Conservation (phyloP, 176 grass and related monocot genomes). For the Cenchrus purpureus region DNA sequence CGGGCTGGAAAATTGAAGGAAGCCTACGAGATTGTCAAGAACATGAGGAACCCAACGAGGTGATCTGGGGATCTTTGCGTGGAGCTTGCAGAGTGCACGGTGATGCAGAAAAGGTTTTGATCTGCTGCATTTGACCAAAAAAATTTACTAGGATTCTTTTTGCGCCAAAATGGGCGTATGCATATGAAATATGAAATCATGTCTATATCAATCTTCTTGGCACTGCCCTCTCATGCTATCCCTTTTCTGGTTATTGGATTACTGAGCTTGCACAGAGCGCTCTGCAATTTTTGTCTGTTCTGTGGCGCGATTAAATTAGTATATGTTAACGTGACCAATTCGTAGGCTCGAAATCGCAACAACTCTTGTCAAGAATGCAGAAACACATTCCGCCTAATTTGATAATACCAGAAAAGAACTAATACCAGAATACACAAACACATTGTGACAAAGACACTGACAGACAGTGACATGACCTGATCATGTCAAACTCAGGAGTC, state of each 20-base stretch:
- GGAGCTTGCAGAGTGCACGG: slow-evolving; percentile 66
- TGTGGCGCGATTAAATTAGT: background rate
- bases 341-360: background rate
- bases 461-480: slow-evolving; percentile 2
- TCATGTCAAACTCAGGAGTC: background rate
- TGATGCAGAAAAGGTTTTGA: slow-evolving; percentile 5
- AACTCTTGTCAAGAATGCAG: slow-evolving; percentile 33
- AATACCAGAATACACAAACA: slow-evolving; percentile 19
- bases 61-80: slow-evolving; percentile 70
- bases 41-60: slow-evolving; percentile 69
- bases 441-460: slow-evolving; percentile 15
- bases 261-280: background rate
- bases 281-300: background rate
- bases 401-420: too few species aligned
- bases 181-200: background rate
- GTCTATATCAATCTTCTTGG: background rate
- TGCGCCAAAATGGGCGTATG: background rate
- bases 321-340: background rate
- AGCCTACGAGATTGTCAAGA: slow-evolving; percentile 58
- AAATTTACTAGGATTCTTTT: background rate
- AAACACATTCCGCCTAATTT: too few species aligned
- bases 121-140: too few species aligned
- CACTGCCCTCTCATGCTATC: too few species aligned
- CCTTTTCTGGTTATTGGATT: background rate
- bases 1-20: slow-evolving; percentile 65